Evolutionary conservation across 2,329 filamentous ascomycete species (phyloP).

Genomic region (Leptosphaerulina australis): DNA sequence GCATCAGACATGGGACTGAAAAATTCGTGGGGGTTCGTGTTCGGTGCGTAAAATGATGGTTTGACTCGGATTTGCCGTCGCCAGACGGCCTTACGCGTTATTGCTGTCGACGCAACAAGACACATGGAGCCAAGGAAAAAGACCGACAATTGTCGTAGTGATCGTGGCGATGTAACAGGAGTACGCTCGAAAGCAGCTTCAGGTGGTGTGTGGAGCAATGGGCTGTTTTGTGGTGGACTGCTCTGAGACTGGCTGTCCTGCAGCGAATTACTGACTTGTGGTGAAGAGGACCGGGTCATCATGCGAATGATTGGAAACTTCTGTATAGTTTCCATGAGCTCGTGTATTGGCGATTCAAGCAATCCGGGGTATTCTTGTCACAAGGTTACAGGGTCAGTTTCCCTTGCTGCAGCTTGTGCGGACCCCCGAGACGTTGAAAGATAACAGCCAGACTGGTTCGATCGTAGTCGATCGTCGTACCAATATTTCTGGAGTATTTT

Average conservation of each 20-base stretch:
- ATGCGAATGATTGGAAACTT: constrained; percentile 30
- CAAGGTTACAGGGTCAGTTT: constrained; percentile 29
- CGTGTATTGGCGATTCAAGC: constrained; percentile 12
- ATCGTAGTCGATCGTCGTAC: constrained; percentile 1
- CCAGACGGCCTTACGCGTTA: constrained; percentile 68
- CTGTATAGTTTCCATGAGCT: constrained; percentile 31
- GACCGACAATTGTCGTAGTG: constrained; percentile 68
- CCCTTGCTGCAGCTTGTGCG: constrained; percentile 26
- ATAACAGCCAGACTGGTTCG: not conserved
- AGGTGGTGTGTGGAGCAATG: constrained; percentile 19
- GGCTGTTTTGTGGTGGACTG: constrained; percentile 1
- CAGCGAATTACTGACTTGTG: constrained; percentile 22
- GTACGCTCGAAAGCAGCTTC: constrained; percentile 36
- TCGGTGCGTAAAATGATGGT: constrained; percentile 75
- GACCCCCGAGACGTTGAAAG: constrained; percentile 20
- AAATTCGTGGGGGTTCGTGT: constrained; percentile 53
- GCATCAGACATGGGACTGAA: constrained; percentile 75
- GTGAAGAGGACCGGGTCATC: constrained; percentile 32
- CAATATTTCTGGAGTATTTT: not conserved
- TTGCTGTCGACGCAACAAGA: constrained; percentile 70
- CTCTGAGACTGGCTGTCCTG: constrained; percentile 12
- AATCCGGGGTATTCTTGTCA: constrained; percentile 19
- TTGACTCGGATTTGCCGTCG: constrained; percentile 66
- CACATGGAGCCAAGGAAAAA: constrained; percentile 78
- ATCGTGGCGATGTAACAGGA: constrained; percentile 56